A percentile compares a stretch with the other conserved stretches of the same genome.
These are phyloP conservation scores for Termitomyces sp. DNA, from an alignment of 1,284 basidiomycete species.

Conservation along the genomic window DNA sequence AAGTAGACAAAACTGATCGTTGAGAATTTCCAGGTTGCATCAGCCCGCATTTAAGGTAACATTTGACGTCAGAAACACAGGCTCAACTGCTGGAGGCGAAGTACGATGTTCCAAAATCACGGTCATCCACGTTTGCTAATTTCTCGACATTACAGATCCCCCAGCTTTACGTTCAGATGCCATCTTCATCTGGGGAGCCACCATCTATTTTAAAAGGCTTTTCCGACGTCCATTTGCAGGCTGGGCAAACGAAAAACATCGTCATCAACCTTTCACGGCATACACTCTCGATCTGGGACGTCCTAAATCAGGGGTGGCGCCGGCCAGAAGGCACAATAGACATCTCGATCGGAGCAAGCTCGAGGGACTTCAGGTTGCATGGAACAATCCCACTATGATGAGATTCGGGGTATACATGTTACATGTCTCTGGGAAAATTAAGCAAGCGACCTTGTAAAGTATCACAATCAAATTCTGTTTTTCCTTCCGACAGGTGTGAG, in stretches of 20 bases:
- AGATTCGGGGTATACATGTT: not conserved
- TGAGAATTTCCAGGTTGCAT: conserved; percentile 46
- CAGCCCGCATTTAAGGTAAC: conserved; percentile 52
- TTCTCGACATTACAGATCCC: conserved; percentile 12
- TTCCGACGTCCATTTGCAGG: conserved; percentile 34
- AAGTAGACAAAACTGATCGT: not conserved
- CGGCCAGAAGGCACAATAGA: conserved; percentile 41
- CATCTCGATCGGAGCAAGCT: conserved; percentile 50
- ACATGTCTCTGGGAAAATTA: conserved; percentile 15
- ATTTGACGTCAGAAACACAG: conserved; percentile 58
- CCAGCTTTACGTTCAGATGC: conserved; percentile 17
- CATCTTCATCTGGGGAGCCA: conserved; percentile 16
- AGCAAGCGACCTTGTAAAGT: conserved; percentile 13
- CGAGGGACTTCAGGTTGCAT: conserved; percentile 37
- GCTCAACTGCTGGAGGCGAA: conserved; percentile 40
- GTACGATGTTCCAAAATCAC: conserved; percentile 1
- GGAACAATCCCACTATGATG: conserved; percentile 19
- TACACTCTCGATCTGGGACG: conserved; percentile 45
- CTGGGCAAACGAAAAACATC: conserved; percentile 32
- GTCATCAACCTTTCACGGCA: conserved; percentile 38
- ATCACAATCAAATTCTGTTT: not conserved
- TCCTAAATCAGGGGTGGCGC: conserved; percentile 46
- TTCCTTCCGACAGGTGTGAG: not conserved
- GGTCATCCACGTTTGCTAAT: not conserved
- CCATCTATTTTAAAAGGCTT: conserved; percentile 33